Base-by-base conservation (phyloP, 2,329 filamentous ascomycete genomes). In the Fusarium austroafricanum region DNA sequence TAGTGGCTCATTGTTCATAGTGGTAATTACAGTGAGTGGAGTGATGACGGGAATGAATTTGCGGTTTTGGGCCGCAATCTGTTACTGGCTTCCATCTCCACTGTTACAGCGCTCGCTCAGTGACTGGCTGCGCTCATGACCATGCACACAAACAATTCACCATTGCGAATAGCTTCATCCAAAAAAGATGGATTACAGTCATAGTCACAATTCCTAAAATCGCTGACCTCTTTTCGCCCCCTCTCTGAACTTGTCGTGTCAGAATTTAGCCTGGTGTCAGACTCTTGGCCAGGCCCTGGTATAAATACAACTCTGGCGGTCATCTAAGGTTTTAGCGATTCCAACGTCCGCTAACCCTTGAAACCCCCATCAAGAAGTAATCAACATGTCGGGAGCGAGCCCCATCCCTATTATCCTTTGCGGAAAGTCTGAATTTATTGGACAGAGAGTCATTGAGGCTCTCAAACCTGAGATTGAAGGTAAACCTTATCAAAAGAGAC, bases 381-480 rank as follows among this genome's bases (percentile, higher is more conserved):
- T 11, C 31, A 54, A 35, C 5, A 68, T 68, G 65, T 5, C 43
- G 7, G 39, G 35, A 2, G 2, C 35, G 20, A 11, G 1, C 2
- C 29, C 61, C 0, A 67, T 69, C 1, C 61, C 66, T 3, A 70
- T 69, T 4, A 50, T 70, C 7, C 45, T 70, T 4, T 69, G 66
- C 3, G 66, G 61, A 18, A 69, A 70, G 21, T 53, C 66, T 12
- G 66, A 69, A 15, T 54, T 31, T 2, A 53, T 69, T 2, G 66
- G 66, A 0, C 33, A 28, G 8, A 50, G 18, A 4, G 61, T 69
- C 6, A 52, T 67, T 14, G 61, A 54, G 2, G 29, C 66, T 2
- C 10, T 69, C 2, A 69, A 55, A 37, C 66, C 66, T 0, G 66
- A 69, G 21, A 63, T 69, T 3, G 66, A 69, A 53, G 66, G 66